phyloP scores from a whole-genome alignment of 805 yeast species.

The Kodamaea laetipori region DNA sequence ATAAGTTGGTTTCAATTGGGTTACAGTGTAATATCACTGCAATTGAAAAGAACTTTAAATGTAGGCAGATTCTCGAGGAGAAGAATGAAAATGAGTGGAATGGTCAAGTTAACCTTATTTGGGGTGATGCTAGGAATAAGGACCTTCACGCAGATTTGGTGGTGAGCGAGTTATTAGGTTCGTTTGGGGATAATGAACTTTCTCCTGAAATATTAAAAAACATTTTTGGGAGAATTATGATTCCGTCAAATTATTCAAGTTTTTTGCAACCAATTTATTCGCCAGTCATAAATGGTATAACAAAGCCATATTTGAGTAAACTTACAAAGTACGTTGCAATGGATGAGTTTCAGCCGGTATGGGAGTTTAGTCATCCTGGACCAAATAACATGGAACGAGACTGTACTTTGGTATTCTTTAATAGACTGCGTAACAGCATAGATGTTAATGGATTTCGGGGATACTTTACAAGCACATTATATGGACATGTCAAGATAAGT shows the following conservation, averaged over 20 bases:
- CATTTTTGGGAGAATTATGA: conserved; percentile 44
- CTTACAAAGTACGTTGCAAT: conserved; percentile 18
- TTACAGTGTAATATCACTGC: conserved; percentile 39
- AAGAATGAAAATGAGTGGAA: conserved; percentile 58
- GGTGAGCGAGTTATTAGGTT: conserved; percentile 82
- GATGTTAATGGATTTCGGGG: conserved; percentile 75
- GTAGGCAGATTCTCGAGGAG: conserved; percentile 50
- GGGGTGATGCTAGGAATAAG: conserved; percentile 57
- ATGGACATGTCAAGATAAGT: conserved; percentile 56
- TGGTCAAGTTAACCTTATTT: conserved; percentile 49
- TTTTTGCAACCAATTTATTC: conserved; percentile 68
- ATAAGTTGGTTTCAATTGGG: conserved; percentile 29
- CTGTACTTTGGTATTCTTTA: neutral
- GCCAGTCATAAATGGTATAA: conserved; percentile 39
- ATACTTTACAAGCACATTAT: conserved; percentile 69
- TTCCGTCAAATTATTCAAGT: conserved; percentile 52
- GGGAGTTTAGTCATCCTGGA: conserved; percentile 64
- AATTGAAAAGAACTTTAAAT: conserved; percentile 71
- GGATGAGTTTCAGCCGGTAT: conserved; percentile 50
- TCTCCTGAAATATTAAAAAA: conserved; percentile 69
- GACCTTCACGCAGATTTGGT: conserved; percentile 50
- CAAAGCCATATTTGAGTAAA: conserved; percentile 27
- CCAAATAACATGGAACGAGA: neutral
- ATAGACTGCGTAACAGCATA: neutral
- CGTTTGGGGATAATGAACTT: conserved; percentile 90